Conservation (phyloP, 345 rosid genomes). For the Aurinia saxatilis region DNA sequence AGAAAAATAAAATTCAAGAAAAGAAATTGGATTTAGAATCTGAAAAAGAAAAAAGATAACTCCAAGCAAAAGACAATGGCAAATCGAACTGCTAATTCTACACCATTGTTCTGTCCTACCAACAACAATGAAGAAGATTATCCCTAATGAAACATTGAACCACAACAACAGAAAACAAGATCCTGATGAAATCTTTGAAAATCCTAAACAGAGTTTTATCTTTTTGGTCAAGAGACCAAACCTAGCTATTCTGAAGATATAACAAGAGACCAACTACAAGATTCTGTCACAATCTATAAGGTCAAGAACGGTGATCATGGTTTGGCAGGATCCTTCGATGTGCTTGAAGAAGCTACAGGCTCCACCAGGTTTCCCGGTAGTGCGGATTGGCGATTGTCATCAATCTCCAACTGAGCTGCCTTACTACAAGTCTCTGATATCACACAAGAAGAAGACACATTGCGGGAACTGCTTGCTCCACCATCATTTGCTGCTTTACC, state of each 20-base stretch:
- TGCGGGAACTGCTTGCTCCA: slow-evolving; percentile 18
- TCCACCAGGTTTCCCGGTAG: slow-evolving; percentile 11
- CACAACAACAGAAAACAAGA: slow-evolving; percentile 2
- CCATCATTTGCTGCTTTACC: neutral
- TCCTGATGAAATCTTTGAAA: slow-evolving; percentile 1
- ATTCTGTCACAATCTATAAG: slow-evolving; percentile 1
- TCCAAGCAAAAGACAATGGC: neutral
- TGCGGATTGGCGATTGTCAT: slow-evolving; percentile 10
- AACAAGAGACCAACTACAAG: slow-evolving; percentile 19
- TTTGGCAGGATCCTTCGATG: slow-evolving; percentile 9
- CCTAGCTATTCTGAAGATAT: neutral
- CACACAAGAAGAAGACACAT: slow-evolving; percentile 38
- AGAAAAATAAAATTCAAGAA: neutral
- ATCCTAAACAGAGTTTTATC: slow-evolving; percentile 7
- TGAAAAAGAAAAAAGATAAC: neutral
- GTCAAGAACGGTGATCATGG: slow-evolving; percentile 13
- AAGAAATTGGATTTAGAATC: neutral
- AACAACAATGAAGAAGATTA: slow-evolving; percentile 7
- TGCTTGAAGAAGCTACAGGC: slow-evolving; percentile 14
- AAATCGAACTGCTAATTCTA: neutral
- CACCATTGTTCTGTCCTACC: neutral
- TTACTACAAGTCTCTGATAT: slow-evolving; percentile 10
- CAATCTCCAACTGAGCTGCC: slow-evolving; percentile 28
- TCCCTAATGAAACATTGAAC: slow-evolving; percentile 6
- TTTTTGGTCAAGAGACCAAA: slow-evolving; percentile 6